Base-by-base conservation (phyloP, 306 rosid genomes). In the Prunus padus region DNA sequence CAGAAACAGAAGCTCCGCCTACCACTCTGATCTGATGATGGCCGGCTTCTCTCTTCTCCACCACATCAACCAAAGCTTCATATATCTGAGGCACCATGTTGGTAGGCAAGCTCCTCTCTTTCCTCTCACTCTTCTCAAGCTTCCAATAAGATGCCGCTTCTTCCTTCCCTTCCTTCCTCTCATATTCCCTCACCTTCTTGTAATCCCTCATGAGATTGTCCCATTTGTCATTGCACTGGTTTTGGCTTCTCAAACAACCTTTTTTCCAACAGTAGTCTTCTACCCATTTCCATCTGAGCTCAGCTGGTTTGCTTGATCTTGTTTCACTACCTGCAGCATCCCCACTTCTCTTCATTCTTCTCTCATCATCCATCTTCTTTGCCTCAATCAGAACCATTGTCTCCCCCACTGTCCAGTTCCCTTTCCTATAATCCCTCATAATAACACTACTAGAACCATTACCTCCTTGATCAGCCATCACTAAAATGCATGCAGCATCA, bases 141-240 rank as follows among this genome's bases (percentile, higher is more conserved):
- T 74, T 78, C 88, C 88, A 84, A 31, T 84, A 84, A 15, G 85
- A 84, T 15, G 65, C 22, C 50, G 55, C 64, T 5, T 47, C 52
- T 50, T 26, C 45, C 13, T 28, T 47, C 45, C 63, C 59, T 31
- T 40, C 37, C 18, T 69, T 40, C 79, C 25, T 78, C 77, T 84
- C 88, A 63, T 78, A 84, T 33, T 81, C 88, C 60, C 88, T 81
- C 50, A 84, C 85, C 68, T 81, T 84, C 88, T 84, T 84, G 85
- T 81, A 84, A 70, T 84, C 88, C 56, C 88, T 81, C 88, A 84
- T 84, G 64, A 84, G 83, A 59, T 84, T 84, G 63, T 84, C 88
- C 88, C 88, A 84, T 68, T 84, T 84, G 81, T 84, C 88, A 69
- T 84, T 84, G 83, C 88, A 84, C 66, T 84, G 88, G 76, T 84